Evolutionary conservation across 129 eudicot species (phyloP).

Genomic region (Calendula officinalis): DNA sequence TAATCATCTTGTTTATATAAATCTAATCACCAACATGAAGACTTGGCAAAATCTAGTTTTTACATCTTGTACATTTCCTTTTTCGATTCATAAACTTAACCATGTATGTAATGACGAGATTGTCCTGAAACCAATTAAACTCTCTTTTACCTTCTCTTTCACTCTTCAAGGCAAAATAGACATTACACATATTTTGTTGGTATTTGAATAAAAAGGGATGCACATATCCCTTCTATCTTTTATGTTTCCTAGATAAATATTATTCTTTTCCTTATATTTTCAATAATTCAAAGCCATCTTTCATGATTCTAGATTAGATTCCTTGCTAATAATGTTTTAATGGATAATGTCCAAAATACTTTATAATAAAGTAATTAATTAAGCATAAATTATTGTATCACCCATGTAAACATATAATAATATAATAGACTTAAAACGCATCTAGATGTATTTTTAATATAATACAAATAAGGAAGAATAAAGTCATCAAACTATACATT

Average conservation of each 20-base stretch:
- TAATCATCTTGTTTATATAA: background rate
- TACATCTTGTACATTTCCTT: too few relatives aligned
- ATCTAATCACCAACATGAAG: background rate
- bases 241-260: background rate
- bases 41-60: too few relatives aligned
- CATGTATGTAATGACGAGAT: too few relatives aligned
- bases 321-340: slow-evolving; percentile 2
- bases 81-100: too few relatives aligned
- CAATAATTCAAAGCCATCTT: background rate
- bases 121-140: too few relatives aligned
- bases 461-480: background rate
- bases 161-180: too few relatives aligned
- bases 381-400: background rate
- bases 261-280: background rate
- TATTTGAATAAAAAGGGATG: too few relatives aligned
- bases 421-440: background rate
- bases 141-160: too few relatives aligned
- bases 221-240: background rate
- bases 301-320: slow-evolving; percentile 16
- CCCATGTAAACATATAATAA: background rate
- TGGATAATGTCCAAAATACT: slow-evolving; percentile 18
- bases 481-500: background rate
- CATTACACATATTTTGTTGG: too few relatives aligned
- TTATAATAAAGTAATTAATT: background rate
- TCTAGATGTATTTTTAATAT: background rate